Conservation (phyloP, 345 rosid genomes). For the Orychophragmus violaceus region DNA sequence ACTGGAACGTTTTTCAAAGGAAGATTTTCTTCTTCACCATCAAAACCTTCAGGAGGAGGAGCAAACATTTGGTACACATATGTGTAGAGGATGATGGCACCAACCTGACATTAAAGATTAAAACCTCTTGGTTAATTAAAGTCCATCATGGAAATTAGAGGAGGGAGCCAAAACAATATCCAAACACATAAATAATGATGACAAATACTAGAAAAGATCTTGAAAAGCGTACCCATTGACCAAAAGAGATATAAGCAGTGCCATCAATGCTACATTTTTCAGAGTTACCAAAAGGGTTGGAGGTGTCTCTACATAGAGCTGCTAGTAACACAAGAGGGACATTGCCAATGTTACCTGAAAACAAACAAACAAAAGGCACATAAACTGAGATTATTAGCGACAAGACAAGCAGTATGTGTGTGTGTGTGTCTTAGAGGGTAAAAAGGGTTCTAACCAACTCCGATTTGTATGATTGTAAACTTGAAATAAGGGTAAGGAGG, state of each 20-base stretch:
- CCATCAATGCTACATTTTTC: conserved; percentile 76
- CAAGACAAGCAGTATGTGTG: background rate
- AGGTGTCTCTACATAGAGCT: conserved; percentile 77
- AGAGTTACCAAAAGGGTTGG: conserved; percentile 87
- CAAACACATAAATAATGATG: background rate
- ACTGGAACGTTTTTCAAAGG: conserved; percentile 50
- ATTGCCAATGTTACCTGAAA: conserved; percentile 94
- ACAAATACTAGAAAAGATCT: too few species aligned
- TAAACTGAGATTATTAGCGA: background rate
- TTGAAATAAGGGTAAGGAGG: conserved; percentile 98
- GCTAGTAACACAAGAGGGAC: conserved; percentile 95
- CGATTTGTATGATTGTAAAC: conserved; percentile 81
- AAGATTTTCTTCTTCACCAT: conserved; percentile 46
- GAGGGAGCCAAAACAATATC: conserved; percentile 1
- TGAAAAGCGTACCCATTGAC: conserved; percentile 76
- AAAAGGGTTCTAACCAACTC: conserved; percentile 57
- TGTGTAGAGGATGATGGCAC: conserved; percentile 93
- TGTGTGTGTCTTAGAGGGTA: background rate
- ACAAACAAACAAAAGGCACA: background rate
- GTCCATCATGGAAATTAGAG: background rate
- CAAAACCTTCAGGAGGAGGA: conserved; percentile 93
- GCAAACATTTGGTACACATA: conserved; percentile 90
- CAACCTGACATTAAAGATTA: conserved; percentile 57
- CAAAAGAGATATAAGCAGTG: conserved; percentile 96
- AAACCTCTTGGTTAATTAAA: background rate